These are phyloP conservation scores for Fragosphaeria purpurea DNA, from an alignment of 2,329 filamentous ascomycete species.

Conservation along the genomic window DNA sequence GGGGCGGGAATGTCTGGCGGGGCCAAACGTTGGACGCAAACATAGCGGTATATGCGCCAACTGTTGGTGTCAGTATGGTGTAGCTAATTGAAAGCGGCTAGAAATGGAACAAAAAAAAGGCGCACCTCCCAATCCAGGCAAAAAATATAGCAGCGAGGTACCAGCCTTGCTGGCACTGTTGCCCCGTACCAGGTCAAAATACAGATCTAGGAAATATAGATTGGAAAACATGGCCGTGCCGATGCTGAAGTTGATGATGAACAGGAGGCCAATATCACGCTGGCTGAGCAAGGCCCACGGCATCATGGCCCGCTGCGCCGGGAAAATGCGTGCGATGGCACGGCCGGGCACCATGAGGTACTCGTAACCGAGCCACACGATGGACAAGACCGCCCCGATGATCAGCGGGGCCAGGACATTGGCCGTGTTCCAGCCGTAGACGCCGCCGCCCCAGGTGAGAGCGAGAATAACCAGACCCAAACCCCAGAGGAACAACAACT, in stretches of 20 bases:
- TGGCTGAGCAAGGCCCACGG: constrained; percentile 48
- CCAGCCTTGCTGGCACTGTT: constrained; percentile 35
- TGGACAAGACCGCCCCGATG: constrained; percentile 31
- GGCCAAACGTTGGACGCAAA: constrained; percentile 52
- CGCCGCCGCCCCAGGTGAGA: constrained; percentile 45
- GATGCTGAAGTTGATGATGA: constrained; percentile 49
- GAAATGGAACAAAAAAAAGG: neutral
- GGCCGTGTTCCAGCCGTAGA: constrained; percentile 39
- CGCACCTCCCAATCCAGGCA: constrained; percentile 50
- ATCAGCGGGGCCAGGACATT: constrained; percentile 40
- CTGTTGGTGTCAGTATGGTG: constrained; percentile 14
- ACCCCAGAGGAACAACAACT: constrained; percentile 45
- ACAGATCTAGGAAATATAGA: constrained; percentile 59
- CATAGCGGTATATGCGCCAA: constrained; percentile 47
- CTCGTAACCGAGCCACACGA: constrained; percentile 39
- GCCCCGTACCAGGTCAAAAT: constrained; percentile 52
- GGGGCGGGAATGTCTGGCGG: constrained; percentile 48
- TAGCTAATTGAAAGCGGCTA: neutral
- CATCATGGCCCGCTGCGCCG: constrained; percentile 46
- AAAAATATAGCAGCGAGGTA: constrained; percentile 45
- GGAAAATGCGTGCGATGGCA: constrained; percentile 35
- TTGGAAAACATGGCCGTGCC: constrained; percentile 46
- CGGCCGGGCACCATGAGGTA: constrained; percentile 42
- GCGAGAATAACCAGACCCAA: constrained; percentile 44
- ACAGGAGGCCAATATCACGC: constrained; percentile 51